Evolutionary conservation across 306 rosid species (phyloP).

Genomic region (Oxytropis ochrocephala): DNA sequence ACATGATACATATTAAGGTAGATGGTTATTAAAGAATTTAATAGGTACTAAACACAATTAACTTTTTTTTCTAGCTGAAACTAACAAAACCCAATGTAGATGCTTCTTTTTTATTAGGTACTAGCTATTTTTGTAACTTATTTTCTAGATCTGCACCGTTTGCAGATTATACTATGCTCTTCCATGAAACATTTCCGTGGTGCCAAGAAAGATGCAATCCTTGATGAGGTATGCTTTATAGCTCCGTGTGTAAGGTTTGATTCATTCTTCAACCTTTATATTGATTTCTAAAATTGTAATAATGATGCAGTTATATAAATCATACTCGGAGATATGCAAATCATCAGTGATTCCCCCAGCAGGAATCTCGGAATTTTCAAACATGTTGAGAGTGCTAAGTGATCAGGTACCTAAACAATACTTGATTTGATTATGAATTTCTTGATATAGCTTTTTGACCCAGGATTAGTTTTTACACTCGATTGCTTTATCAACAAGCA

Average conservation of each 20-base stretch:
- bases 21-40: too few relatives aligned
- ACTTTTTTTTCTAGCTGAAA: neutral
- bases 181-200: slow-evolving; percentile 66
- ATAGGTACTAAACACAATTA: neutral
- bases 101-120: neutral
- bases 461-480: neutral
- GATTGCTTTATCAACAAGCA: neutral
- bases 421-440: neutral
- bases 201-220: slow-evolving; percentile 62
- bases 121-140: neutral
- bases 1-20: too few relatives aligned
- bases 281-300: slow-evolving; percentile 4
- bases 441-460: neutral
- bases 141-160: slow-evolving; percentile 7
- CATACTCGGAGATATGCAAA: slow-evolving; percentile 61
- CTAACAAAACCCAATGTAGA: neutral
- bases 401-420: slow-evolving; percentile 59
- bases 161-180: slow-evolving; percentile 79
- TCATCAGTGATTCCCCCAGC: slow-evolving; percentile 56
- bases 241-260: neutral
- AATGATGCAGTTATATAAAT: slow-evolving; percentile 65
- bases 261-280: neutral
- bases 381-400: slow-evolving; percentile 70
- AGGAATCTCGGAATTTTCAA: slow-evolving; percentile 67
- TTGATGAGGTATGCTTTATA: slow-evolving; percentile 60